A percentile compares a stretch with the other conserved stretches of the same genome.
Conservation (phyloP, 2,329 filamentous ascomycete genomes). For the Plenodomus biglobosus region DNA sequence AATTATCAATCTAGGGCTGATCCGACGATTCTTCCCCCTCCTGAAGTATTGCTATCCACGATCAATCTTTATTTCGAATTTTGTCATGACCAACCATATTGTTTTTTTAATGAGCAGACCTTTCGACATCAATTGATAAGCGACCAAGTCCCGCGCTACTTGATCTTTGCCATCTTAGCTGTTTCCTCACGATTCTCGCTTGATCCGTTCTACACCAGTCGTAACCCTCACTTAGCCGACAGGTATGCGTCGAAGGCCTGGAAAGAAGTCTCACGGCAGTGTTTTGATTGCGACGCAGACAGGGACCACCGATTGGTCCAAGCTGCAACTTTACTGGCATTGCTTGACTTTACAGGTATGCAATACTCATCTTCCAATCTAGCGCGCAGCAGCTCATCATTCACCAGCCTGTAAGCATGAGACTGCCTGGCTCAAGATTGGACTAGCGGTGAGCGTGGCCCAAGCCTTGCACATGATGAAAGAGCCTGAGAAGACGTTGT, state of each 20-base stretch:
- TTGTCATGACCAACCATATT: conserved; percentile 7
- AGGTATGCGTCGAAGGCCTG: conserved; percentile 7
- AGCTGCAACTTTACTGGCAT: conserved; percentile 5
- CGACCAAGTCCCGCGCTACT: neutral
- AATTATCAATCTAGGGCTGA: conserved; percentile 1
- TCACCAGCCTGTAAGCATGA: conserved; percentile 5
- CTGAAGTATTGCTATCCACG: neutral
- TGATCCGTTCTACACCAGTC: neutral
- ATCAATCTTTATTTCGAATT: conserved; percentile 4
- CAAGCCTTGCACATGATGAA: conserved; percentile 8
- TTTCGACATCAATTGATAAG: conserved; percentile 2
- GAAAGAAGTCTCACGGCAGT: conserved; percentile 2
- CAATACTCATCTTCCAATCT: neutral
- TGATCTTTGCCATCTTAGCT: conserved; percentile 1
- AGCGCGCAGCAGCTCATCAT: neutral
- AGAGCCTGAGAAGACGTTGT: conserved; percentile 3
- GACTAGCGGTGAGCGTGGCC: conserved; percentile 9
- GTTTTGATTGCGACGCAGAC: conserved; percentile 5
- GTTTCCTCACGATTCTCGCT: neutral
- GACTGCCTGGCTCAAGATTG: conserved; percentile 11
- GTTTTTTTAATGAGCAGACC: conserved; percentile 8
- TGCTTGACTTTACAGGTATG: conserved; percentile 8
- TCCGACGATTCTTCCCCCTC: neutral
- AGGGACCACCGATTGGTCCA: conserved; percentile 6
- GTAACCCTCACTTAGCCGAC: neutral